Conservation (phyloP, 2,329 filamentous ascomycete species). For the Simplicillium aogashimaense region DNA sequence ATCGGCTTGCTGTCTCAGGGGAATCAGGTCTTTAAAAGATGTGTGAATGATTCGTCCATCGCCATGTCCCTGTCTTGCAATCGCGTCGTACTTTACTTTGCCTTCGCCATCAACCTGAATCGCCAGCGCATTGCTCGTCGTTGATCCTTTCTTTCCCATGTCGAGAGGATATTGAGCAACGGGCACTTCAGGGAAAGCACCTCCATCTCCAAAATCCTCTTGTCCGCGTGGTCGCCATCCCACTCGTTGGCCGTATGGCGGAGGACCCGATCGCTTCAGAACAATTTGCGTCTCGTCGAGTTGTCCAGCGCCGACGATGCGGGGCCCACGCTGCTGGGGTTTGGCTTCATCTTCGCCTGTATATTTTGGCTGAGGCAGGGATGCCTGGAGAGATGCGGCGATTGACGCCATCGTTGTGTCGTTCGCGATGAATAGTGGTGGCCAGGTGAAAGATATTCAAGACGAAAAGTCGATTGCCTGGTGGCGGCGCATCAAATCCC, state of each 20-base stretch:
- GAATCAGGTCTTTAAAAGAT: slow-evolving; percentile 94
- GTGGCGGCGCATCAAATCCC: slow-evolving; percentile 15
- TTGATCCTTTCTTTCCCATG: slow-evolving; percentile 74
- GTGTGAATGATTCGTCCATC: slow-evolving; percentile 82
- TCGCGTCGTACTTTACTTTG: slow-evolving; percentile 93
- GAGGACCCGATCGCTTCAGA: slow-evolving; percentile 72
- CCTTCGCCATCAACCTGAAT: slow-evolving; percentile 85
- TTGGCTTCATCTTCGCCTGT: slow-evolving; percentile 76
- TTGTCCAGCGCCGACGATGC: slow-evolving; percentile 70
- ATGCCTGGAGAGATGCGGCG: slow-evolving; percentile 62
- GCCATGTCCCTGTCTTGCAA: slow-evolving; percentile 79
- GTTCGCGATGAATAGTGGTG: slow-evolving; percentile 5
- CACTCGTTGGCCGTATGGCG: slow-evolving; percentile 74
- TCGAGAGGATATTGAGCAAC: slow-evolving; percentile 93
- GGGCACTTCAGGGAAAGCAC: slow-evolving; percentile 87
- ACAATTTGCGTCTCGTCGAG: slow-evolving; percentile 82
- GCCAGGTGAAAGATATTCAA: slow-evolving; percentile 6
- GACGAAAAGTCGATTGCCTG: slow-evolving; percentile 20
- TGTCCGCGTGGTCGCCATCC: slow-evolving; percentile 84
- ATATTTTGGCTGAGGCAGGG: slow-evolving; percentile 84
- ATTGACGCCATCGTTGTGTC: slow-evolving; percentile 50
- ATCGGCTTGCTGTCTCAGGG: slow-evolving; percentile 83
- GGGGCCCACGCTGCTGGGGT: slow-evolving; percentile 66
- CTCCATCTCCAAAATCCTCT: slow-evolving; percentile 93
- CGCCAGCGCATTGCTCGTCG: slow-evolving; percentile 77